These are phyloP conservation scores for Globisporangium irregulare DNA, from an alignment of 352 stramenopile species.

Conservation along the genomic window DNA sequence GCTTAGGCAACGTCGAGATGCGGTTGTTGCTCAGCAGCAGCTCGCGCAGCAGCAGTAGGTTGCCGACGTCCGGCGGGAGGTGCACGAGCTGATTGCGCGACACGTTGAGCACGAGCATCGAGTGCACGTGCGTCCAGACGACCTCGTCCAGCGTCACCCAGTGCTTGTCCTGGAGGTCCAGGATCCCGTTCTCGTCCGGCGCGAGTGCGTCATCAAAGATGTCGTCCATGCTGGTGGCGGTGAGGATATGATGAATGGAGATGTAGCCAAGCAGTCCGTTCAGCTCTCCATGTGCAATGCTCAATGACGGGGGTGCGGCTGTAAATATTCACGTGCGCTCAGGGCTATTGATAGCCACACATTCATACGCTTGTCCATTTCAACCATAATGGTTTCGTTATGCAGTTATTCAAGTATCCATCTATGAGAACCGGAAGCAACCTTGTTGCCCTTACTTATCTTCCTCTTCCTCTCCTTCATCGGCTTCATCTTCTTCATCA, in stretches of 20 bases:
- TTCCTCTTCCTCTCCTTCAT: slow-evolving; percentile 12
- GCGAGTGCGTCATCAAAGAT: slow-evolving; percentile 59
- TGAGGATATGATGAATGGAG: neutral
- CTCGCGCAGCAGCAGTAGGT: slow-evolving; percentile 62
- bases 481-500: slow-evolving; percentile 35
- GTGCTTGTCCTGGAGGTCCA: slow-evolving; percentile 74
- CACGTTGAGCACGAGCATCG: slow-evolving; percentile 69
- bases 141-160: slow-evolving; percentile 80
- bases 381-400: neutral
- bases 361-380: neutral
- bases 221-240: slow-evolving; percentile 48
- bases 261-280: neutral
- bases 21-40: slow-evolving; percentile 63
- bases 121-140: slow-evolving; percentile 65
- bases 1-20: slow-evolving; percentile 42
- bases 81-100: slow-evolving; percentile 71
- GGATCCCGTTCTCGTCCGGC: slow-evolving; percentile 64
- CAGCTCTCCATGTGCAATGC: neutral
- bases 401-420: slow-evolving; percentile 6
- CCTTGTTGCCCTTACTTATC: neutral
- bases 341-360: slow-evolving; percentile 1
- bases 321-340: neutral
- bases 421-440: neutral
- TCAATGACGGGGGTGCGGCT: neutral
- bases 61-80: slow-evolving; percentile 51